Evolutionary conservation across 352 stramenopile species (phyloP), one percentile per base, ranked within the genome.

Genomic region (Aphanomyces stellatus): DNA sequence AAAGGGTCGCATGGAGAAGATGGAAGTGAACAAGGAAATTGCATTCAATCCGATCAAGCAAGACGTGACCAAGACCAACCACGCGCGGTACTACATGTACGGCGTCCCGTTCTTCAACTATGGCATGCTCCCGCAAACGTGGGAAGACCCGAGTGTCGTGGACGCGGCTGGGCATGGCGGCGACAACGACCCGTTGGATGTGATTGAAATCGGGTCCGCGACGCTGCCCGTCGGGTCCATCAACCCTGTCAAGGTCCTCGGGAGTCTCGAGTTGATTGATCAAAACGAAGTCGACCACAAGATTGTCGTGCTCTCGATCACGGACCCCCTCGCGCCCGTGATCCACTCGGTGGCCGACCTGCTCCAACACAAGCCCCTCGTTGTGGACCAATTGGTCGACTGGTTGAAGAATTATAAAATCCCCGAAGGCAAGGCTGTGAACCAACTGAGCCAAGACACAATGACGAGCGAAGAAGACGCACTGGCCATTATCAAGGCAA

Each of bases 351-450:
- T 98, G 37, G 77, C 81, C 19, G 95, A 98, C 78, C 77, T 99
- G 30, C 85, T 98, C 71, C 72, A 72, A 35, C 71, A 96, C 49
- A 97, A 97, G 71, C 96, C 96, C 2, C 93, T 94, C 37, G 85
- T 92, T 22, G 71, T 98, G 24, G 88, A 90, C 24, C 73, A 77
- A 7, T 73, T 99, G 13, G 75, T 95, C 8, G 89, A 99, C 73
- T 99, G 97, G 97, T 80, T 99, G 37, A 98, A 97, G 69, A 95
- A 95, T 56, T 99, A 99, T 85, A 99, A 99, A 80, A 98, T 97
- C n/a, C 90, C 90, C 0, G 96, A 99, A 69, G 97, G 96, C 59
- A 99, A 99, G 77, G 76, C 81, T 7, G 86, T 91, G 65, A 99
- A 99, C 71, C 73, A 76, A 53, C 87, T 99, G 46, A 91, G 89